Evolutionary conservation across 2,329 filamentous ascomycete species (phyloP), one percentile per base, ranked within the genome.

Genomic region (Fusarium sp.): DNA sequence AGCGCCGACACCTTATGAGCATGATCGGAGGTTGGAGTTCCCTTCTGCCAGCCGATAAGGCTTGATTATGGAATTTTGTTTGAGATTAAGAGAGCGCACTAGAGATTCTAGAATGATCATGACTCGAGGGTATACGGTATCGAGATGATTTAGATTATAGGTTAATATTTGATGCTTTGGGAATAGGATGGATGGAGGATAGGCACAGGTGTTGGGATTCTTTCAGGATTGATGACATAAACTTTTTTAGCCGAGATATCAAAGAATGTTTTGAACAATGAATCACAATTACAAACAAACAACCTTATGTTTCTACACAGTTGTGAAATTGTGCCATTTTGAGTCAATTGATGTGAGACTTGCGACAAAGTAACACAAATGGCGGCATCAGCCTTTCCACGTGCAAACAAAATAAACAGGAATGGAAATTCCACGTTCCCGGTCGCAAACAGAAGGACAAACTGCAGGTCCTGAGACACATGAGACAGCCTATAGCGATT

Each of bases 1-100:
- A 9, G 74, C 75, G 17, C 71, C 78, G 7, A 80, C 80, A 2
- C 79, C 79, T 2, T 60, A 76, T 11, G 80, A 80, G 49, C 70
- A 72, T 41, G 74, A 78, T 29, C 80, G 77, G 57, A 70, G 72
- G 38, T 56, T 79, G 20, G 77, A 77, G 62, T 61, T 47, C 18
- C 8, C 65, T 5, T 33, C 57, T 58, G 12, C 27, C 9, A 73
- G 52, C 49, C 47, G 52, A 49, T 18, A 50, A 64, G n/a, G 35
- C 25, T 47, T 36, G 35, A 22, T 52, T 38, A 52, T 36, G 46
- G 45, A 13, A 63, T 22, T 72, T 22, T 33, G 50, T 38, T 72
- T 62, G 38, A 71, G 27, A 27, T 27, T 27, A 27, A 27, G 27
- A 27, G 63, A 66, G 70, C 60, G 55, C 33, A 50, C 46, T 70